Evolutionary conservation across 1,139 yeast species (phyloP), one percentile per base, ranked within the genome.

Genomic region (Yamadazyma dendronema): DNA sequence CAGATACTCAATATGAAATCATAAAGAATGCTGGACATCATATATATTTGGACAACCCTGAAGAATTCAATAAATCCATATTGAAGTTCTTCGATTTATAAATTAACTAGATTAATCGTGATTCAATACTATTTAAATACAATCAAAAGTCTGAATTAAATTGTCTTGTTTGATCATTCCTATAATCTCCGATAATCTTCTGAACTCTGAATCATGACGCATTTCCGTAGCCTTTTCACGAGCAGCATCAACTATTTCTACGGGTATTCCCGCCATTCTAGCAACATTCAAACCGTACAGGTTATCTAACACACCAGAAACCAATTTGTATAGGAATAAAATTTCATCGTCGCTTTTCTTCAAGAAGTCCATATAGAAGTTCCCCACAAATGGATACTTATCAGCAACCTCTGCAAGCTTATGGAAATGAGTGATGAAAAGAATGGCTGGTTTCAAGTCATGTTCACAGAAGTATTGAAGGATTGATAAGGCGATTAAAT

Each of bases 371-470:
- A 89, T 84, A 54, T 86, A 94, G 54, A 68, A 82, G 52, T 82
- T 84, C 12, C 67, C 65, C 5, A 84, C 77, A 3, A 58, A 48
- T 0, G 54, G 54, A 44, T 63, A 70, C 33, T 58, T 54, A 26
- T 62, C 46, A 30, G 74, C 79, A 34, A 86, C 65, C 4, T 67
- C 63, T 40, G 81, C 77, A 22, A 89, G 64, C 14, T 79, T 74
- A n/a, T 94, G 92, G 56, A 82, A 90, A 60, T 90, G 97, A 0
- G 97, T 90, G 19, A 90, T 87, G 59, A 89, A 90, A 16, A 90
- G 58, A 0, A 85, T 74, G 31, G 85, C 61, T 0, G 92, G 83
- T 29, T 71, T 52, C 4, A 61, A 63, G 0, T 62, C 50, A 14
- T 56, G 54, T 22, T 65, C 67, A 3, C 81, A 61, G 37, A 89